Conservation (phyloP, 805 yeast genomes). For the Kuraishia borneana region DNA sequence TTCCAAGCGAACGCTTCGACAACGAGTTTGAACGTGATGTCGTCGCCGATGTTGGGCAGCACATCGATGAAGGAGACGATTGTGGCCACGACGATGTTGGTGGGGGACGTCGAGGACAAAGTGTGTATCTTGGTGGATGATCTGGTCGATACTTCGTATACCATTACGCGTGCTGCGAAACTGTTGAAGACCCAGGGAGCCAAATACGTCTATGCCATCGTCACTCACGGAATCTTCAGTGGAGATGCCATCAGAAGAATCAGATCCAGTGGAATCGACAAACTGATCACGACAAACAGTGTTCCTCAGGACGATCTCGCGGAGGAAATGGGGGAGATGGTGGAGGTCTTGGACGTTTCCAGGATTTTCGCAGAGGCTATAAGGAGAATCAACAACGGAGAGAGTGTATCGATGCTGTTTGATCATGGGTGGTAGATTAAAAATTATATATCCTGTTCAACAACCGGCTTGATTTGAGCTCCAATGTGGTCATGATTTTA, state of each 20-base stretch:
- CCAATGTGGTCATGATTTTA: not conserved
- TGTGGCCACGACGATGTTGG: conserved; percentile 84
- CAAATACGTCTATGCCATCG: conserved; percentile 68
- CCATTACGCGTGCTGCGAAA: conserved; percentile 87
- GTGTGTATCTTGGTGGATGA: conserved; percentile 92
- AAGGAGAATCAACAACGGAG: conserved; percentile 94
- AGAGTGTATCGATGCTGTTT: conserved; percentile 85
- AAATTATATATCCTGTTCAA: not conserved
- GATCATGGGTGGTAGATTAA: conserved; percentile 56
- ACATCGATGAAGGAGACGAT: conserved; percentile 12
- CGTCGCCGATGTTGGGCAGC: conserved; percentile 2
- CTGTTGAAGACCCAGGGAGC: conserved; percentile 92
- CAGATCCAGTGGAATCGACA: conserved; percentile 60
- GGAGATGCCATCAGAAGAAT: conserved; percentile 82
- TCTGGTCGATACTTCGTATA: conserved; percentile 84
- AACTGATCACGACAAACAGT: conserved; percentile 79
- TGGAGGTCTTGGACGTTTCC: conserved; percentile 82
- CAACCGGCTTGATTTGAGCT: not conserved
- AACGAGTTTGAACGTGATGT: conserved; percentile 7
- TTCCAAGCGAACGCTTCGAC: conserved; percentile 8
- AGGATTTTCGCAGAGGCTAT: conserved; percentile 89
- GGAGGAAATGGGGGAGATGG: conserved; percentile 41
- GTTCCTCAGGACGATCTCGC: conserved; percentile 70
- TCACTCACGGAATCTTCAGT: conserved; percentile 87
- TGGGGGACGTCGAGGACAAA: conserved; percentile 83